These are phyloP conservation scores for Lasiodiplodia sp. DNA, from an alignment of 2,329 filamentous ascomycete genomes.

Conservation along the genomic window DNA sequence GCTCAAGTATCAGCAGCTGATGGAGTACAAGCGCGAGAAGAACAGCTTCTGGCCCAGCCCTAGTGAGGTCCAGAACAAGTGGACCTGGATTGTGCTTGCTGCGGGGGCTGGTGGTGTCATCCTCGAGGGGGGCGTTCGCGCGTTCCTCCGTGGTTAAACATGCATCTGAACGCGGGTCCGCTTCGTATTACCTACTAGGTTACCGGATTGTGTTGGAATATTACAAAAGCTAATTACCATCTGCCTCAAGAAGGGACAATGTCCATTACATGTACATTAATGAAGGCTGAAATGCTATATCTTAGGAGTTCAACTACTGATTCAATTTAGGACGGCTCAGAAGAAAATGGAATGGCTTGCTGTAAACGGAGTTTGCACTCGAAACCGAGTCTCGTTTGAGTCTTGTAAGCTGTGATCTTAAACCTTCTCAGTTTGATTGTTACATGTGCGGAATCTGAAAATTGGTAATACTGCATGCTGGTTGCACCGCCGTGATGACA, in stretches of 20 bases:
- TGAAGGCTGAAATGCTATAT: neutral
- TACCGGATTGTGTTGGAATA: neutral
- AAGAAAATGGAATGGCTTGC: neutral
- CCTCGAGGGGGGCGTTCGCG: slow-evolving; percentile 52
- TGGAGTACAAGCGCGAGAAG: slow-evolving; percentile 60
- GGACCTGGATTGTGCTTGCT: slow-evolving; percentile 62
- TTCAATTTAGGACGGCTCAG: neutral
- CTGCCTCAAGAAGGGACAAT: neutral
- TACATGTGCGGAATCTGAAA: neutral
- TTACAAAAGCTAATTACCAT: neutral
- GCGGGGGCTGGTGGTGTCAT: slow-evolving; percentile 58
- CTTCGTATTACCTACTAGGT: neutral
- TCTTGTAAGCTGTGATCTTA: neutral
- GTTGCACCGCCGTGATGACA: neutral
- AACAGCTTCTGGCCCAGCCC: slow-evolving; percentile 67
- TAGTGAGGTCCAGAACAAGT: slow-evolving; percentile 61
- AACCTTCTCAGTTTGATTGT: neutral
- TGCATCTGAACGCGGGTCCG: neutral
- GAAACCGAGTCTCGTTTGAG: neutral
- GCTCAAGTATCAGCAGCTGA: slow-evolving; percentile 61
- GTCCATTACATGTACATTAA: slow-evolving; percentile 13
- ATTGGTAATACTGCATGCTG: neutral
- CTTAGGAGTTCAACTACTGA: neutral
- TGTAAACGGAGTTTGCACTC: too few species aligned
- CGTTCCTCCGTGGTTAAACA: slow-evolving; percentile 25